Percentiles rank a stretch among this genome's conserved stretches.
Conservation (phyloP, 2,329 filamentous ascomycete species). For the Claviceps fusiformis region DNA sequence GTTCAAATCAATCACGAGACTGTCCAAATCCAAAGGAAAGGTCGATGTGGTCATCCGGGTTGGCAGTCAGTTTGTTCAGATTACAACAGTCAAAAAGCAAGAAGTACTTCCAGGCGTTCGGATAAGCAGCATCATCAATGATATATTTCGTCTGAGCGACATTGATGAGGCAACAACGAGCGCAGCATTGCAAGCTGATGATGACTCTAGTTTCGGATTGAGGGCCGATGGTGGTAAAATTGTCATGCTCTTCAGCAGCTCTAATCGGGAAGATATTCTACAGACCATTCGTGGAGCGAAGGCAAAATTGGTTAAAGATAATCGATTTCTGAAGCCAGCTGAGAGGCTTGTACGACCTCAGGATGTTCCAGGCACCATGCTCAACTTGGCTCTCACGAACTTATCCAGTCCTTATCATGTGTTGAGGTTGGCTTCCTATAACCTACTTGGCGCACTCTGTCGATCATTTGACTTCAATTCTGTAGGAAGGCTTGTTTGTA, state of each 20-base stretch:
- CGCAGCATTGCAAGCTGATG: slow-evolving; percentile 44
- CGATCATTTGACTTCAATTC: slow-evolving; percentile 54
- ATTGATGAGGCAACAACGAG: slow-evolving; percentile 50
- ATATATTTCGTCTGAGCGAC: slow-evolving; percentile 55
- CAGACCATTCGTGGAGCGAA: slow-evolving; percentile 51
- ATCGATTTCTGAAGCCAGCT: slow-evolving; percentile 43
- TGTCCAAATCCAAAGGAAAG: slow-evolving; percentile 57
- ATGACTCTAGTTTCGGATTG: slow-evolving; percentile 54
- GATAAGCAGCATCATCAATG: slow-evolving; percentile 51
- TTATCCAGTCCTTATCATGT: slow-evolving; percentile 47
- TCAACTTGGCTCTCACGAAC: slow-evolving; percentile 55
- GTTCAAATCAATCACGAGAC: slow-evolving; percentile 49
- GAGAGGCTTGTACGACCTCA: slow-evolving; percentile 55
- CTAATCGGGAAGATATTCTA: slow-evolving; percentile 48
- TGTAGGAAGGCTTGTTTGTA: slow-evolving; percentile 46
- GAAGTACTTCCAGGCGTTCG: slow-evolving; percentile 50
- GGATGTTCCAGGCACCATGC: slow-evolving; percentile 54
- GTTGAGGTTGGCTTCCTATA: slow-evolving; percentile 52
- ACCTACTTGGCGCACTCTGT: slow-evolving; percentile 52
- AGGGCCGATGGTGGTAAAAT: slow-evolving; percentile 57
- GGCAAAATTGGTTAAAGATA: slow-evolving; percentile 50
- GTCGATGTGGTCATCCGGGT: slow-evolving; percentile 57
- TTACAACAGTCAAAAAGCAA: slow-evolving; percentile 55
- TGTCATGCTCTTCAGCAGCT: slow-evolving; percentile 58
- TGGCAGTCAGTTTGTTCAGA: slow-evolving; percentile 55